Evolutionary conservation across 345 rosid species (phyloP).

Genomic region (Litchi chinensis): DNA sequence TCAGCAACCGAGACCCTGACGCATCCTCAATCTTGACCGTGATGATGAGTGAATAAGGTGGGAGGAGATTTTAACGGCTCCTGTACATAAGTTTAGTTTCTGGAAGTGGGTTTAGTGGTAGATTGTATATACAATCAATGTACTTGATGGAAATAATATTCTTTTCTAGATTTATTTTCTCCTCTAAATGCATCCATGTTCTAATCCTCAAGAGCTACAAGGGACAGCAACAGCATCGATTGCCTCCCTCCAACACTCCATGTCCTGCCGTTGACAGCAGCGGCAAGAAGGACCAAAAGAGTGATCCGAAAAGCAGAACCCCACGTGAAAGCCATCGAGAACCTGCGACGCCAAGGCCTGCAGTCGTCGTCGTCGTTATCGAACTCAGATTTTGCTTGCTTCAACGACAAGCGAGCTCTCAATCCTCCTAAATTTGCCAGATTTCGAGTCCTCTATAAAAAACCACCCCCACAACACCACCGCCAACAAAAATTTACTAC

Average conservation of each 20-base stretch:
- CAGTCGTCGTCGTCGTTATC: conserved; percentile 43
- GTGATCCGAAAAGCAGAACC: conserved; percentile 70
- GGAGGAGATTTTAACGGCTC: conserved; percentile 37
- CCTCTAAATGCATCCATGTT: too few relatives aligned
- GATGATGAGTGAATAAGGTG: too few relatives aligned
- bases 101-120: conserved; percentile 43
- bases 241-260: too few relatives aligned
- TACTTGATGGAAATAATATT: too few relatives aligned
- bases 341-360: conserved; percentile 63
- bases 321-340: conserved; percentile 76
- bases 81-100: conserved; percentile 45
- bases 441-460: conserved; percentile 21
- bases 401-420: conserved; percentile 51
- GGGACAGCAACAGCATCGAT: too few relatives aligned
- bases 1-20: conserved; percentile 83
- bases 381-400: conserved; percentile 45
- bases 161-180: too few relatives aligned
- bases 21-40: conserved; percentile 84
- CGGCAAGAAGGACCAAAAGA: conserved; percentile 70
- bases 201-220: too few relatives aligned
- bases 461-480: too few relatives aligned
- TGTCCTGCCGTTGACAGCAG: conserved; percentile 45
- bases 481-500: too few relatives aligned
- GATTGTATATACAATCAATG: conserved; percentile 53
- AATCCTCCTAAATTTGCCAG: conserved; percentile 59